Base-by-base conservation (phyloP, 352 stramenopile species). In the Globisporangium lucens region DNA sequence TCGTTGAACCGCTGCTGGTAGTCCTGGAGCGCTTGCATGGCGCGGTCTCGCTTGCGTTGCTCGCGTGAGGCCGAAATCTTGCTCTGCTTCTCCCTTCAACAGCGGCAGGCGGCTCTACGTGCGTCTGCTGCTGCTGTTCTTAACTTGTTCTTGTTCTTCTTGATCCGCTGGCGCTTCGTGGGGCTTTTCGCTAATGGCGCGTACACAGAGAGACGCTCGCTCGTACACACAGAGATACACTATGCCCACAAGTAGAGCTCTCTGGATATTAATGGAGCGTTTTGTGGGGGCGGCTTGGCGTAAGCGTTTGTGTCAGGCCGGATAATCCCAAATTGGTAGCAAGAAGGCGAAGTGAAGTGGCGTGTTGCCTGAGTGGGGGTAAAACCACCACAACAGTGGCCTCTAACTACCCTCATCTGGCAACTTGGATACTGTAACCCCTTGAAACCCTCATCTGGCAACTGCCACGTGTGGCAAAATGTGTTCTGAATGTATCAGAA, bases 1-100 rank as follows among this genome's bases (percentile, higher is more conserved):
- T 93, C 84, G 46, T 82, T 93, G 71, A 93, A 85, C 61, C 84
- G 80, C 75, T 93, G 82, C 57, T 90, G 82, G 68, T 85, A 85
- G 74, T 90, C 85, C 66, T 91, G 85, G 41, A 91, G 72, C 66
- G 83, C 79, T 71, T 92, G 83, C 83, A 91, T 84, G 57, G 76
- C 75, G 63, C 77, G 75, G 57, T 85, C 77, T 60, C 77, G 75
- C 71, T 82, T 85, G 75, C 77, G 75, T 65, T 84, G 59, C 59
- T 65, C 59, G 41, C 59, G 59, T 65, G 59, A 36, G 43, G 59
- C 43, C 59, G 59, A 56, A 56, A 65, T 65, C 41, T 35, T 65
- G 59, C 47, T 55, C n/a, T 29, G 47, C 46, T 52, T 7, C 8
- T 29, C 1, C n/a, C 47, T 22, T 55, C 47, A 55, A 24, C 47